Evolutionary conservation across 2,329 filamentous ascomycete species (phyloP).

Genomic region (Colletotrichum paranaense): DNA sequence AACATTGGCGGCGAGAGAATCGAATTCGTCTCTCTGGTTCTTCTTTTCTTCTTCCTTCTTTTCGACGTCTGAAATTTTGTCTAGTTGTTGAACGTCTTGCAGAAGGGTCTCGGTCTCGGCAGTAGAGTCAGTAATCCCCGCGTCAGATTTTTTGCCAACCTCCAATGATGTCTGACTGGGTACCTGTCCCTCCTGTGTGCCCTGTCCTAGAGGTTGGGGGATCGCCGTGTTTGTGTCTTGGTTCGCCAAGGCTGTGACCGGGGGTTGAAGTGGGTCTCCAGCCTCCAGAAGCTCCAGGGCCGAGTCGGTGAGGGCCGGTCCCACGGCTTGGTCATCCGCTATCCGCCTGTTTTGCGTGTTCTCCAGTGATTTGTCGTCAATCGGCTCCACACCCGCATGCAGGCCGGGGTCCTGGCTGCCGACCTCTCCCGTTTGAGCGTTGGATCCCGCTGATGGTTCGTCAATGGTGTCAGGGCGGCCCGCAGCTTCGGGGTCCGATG

Average conservation of each 20-base stretch:
- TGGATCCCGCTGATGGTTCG: conserved; percentile 18
- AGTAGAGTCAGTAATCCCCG: conserved; percentile 30
- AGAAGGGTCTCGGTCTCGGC: conserved; percentile 28
- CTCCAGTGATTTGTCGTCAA: conserved; percentile 32
- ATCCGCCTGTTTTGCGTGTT: conserved; percentile 35
- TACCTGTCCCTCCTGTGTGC: background rate
- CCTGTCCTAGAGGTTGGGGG: conserved; percentile 30
- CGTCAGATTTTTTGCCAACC: conserved; percentile 32
- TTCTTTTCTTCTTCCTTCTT: conserved; percentile 46
- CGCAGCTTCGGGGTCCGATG: conserved; percentile 25
- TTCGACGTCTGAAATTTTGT: conserved; percentile 40
- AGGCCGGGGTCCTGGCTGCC: conserved; percentile 21
- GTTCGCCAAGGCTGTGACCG: conserved; percentile 33
- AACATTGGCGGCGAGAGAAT: conserved; percentile 22
- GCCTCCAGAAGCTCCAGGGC: conserved; percentile 34
- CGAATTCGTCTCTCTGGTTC: conserved; percentile 38
- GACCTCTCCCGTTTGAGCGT: conserved; percentile 22
- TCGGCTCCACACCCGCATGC: conserved; percentile 32
- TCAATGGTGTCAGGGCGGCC: conserved; percentile 25
- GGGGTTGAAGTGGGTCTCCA: conserved; percentile 33
- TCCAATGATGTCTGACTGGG: conserved; percentile 17
- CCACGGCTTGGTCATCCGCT: conserved; percentile 36
- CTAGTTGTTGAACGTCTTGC: conserved; percentile 41
- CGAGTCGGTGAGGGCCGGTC: conserved; percentile 37
- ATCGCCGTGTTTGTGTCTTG: conserved; percentile 36